phyloP scores from a whole-genome alignment of 805 yeast species.

The Cyberlindnera euphorbiae region DNA sequence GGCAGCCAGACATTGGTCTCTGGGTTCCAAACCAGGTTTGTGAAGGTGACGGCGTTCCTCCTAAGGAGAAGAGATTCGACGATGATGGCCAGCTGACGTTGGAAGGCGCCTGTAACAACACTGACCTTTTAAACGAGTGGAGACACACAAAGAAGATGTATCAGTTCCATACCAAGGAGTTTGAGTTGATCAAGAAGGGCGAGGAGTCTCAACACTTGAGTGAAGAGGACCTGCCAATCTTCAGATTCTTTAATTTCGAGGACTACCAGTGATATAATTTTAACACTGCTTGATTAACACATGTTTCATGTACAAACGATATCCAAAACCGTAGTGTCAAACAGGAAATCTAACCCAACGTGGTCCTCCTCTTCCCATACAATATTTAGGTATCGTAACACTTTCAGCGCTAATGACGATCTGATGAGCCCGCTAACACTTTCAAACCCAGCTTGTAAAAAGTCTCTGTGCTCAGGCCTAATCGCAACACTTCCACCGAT shows the following conservation, averaged over 20 bases:
- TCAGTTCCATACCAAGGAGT: slow-evolving; percentile 27
- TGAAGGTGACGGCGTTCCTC: slow-evolving; percentile 26
- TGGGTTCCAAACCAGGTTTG: slow-evolving; percentile 45
- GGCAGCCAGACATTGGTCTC: slow-evolving; percentile 39
- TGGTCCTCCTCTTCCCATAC: slow-evolving; percentile 21
- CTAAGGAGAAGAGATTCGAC: slow-evolving; percentile 22
- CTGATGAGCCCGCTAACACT: slow-evolving; percentile 13
- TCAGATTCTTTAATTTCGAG: slow-evolving; percentile 25
- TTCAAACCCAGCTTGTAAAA: slow-evolving; percentile 13
- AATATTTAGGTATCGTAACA: slow-evolving; percentile 21
- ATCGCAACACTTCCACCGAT: slow-evolving; percentile 21
- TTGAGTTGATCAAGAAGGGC: slow-evolving; percentile 21
- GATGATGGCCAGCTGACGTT: slow-evolving; percentile 28
- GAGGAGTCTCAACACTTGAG: slow-evolving; percentile 18
- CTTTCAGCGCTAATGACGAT: slow-evolving; percentile 20
- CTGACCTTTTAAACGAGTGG: slow-evolving; percentile 35
- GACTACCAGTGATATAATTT: slow-evolving; percentile 9
- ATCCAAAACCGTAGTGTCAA: slow-evolving; percentile 24
- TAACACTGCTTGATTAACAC: background rate
- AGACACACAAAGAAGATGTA: slow-evolving; percentile 26
- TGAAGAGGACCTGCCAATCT: slow-evolving; percentile 32
- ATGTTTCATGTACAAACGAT: slow-evolving; percentile 18
- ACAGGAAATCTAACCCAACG: slow-evolving; percentile 24
- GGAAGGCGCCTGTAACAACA: slow-evolving; percentile 36
- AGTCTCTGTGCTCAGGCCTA: slow-evolving; percentile 10